Evolutionary conservation across 352 stramenopile genomes (phyloP).

Genomic region (Phytopythium delawarense): DNA sequence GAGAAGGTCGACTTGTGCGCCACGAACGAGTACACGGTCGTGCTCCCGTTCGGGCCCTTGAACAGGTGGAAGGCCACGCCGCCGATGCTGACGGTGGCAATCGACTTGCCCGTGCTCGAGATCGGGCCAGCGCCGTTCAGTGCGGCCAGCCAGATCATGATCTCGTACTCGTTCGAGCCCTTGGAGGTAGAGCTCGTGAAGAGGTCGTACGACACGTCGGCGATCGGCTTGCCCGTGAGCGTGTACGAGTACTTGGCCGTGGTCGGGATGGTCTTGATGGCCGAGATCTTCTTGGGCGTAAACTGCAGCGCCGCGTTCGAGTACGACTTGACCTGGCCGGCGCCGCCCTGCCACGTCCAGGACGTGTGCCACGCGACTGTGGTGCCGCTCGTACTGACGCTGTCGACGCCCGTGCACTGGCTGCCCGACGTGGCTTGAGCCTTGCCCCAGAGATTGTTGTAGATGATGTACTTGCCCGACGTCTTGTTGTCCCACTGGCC

Average conservation of each 20-base stretch:
- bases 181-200: slow-evolving; percentile 22
- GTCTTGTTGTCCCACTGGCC: slow-evolving; percentile 29
- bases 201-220: slow-evolving; percentile 38
- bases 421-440: slow-evolving; percentile 24
- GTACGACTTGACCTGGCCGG: slow-evolving; percentile 44
- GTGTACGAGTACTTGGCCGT: slow-evolving; percentile 36
- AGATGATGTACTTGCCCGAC: slow-evolving; percentile 33
- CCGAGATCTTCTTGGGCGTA: slow-evolving; percentile 21
- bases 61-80: slow-evolving; percentile 29
- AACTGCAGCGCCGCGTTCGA: slow-evolving; percentile 38
- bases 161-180: slow-evolving; percentile 28
- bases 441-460: slow-evolving; percentile 44
- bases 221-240: slow-evolving; percentile 30
- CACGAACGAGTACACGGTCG: slow-evolving; percentile 34
- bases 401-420: slow-evolving; percentile 35
- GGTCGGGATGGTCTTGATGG: slow-evolving; percentile 31
- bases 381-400: slow-evolving; percentile 13
- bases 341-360: slow-evolving; percentile 29
- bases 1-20: slow-evolving; percentile 15
- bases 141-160: slow-evolving; percentile 39
- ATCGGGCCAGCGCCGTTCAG: slow-evolving; percentile 25
- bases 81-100: slow-evolving; percentile 20
- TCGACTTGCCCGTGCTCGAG: slow-evolving; percentile 18
- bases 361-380: slow-evolving; percentile 32
- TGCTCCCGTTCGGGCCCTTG: slow-evolving; percentile 30